phyloP scores from a whole-genome alignment of 2,329 filamentous ascomycete genomes.

The Neofusicoccum sp. region DNA sequence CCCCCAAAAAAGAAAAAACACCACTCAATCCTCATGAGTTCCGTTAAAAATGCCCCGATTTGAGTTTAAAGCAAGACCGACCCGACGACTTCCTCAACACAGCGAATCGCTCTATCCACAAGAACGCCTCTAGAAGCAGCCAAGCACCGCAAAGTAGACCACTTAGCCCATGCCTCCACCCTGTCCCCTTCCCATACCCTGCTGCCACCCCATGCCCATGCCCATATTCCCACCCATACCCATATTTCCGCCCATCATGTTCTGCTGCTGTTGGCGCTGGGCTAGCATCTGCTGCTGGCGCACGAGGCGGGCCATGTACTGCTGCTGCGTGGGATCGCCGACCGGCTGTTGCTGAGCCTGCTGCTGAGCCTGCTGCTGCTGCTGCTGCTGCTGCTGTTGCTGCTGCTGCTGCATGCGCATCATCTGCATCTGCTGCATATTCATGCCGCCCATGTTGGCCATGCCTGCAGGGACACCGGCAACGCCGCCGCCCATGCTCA shows the following conservation, averaged over 20 bases:
- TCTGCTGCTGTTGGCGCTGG: slow-evolving; percentile 23
- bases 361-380: slow-evolving; percentile 5
- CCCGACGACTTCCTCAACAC: no score
- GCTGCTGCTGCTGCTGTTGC: slow-evolving; percentile 6
- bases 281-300: slow-evolving; percentile 23
- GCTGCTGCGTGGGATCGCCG: slow-evolving; percentile 9
- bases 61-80: no score
- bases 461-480: slow-evolving; percentile 5
- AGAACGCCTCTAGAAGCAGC: no score
- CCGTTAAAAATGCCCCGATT: no score
- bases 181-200: slow-evolving; percentile 4
- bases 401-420: slow-evolving; percentile 25
- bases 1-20: not conserved
- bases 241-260: slow-evolving; percentile 10
- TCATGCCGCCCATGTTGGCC: slow-evolving; percentile 16
- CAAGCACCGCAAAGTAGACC: not conserved
- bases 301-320: slow-evolving; percentile 23
- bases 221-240: slow-evolving; percentile 15
- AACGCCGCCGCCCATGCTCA: not conserved
- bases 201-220: slow-evolving; percentile 14
- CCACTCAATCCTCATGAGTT: no score
- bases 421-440: slow-evolving; percentile 24
- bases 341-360: no score
- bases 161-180: not conserved
- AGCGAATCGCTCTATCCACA: no score